A percentile compares a stretch with the other conserved stretches of the same genome.
These are phyloP conservation scores for Viola odorata DNA, from an alignment of 345 rosid genomes.

Conservation along the genomic window DNA sequence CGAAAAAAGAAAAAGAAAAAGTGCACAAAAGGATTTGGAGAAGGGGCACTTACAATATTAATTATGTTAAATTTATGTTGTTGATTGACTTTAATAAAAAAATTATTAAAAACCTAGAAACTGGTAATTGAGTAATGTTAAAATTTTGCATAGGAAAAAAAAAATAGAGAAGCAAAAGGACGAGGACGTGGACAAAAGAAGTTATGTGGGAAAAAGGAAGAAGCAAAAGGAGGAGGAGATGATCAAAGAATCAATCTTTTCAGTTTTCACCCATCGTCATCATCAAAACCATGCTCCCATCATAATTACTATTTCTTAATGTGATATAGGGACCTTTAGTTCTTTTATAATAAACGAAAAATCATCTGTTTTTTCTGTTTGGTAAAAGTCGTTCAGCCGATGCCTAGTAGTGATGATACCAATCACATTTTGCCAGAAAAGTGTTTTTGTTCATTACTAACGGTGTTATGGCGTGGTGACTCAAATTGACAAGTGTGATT, in stretches of 20 bases:
- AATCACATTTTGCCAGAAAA: conserved; percentile 16
- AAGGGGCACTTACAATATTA: no score
- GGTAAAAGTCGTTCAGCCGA: conserved; percentile 21
- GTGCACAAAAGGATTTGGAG: no score
- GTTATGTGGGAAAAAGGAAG: no score
- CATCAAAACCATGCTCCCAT: no score
- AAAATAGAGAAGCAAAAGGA: no score
- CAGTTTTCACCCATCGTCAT: background rate
- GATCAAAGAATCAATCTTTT: background rate
- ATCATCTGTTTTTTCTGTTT: background rate
- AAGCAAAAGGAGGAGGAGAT: background rate
- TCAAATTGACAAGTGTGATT: background rate
- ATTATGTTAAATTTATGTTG: no score
- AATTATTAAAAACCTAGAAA: no score
- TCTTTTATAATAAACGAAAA: background rate
- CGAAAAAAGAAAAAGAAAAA: no score
- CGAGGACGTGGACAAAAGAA: no score
- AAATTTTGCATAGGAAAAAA: no score
- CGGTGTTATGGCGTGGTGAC: background rate
- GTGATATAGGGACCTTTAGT: background rate
- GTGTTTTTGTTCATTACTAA: background rate
- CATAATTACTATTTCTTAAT: background rate
- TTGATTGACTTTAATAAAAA: no score
- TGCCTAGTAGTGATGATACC: background rate
- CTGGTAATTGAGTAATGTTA: no score